Evolutionary conservation across 352 stramenopile genomes (phyloP), one percentile per base, ranked within the genome.

Genomic region (Phytophthora aleatoria): DNA sequence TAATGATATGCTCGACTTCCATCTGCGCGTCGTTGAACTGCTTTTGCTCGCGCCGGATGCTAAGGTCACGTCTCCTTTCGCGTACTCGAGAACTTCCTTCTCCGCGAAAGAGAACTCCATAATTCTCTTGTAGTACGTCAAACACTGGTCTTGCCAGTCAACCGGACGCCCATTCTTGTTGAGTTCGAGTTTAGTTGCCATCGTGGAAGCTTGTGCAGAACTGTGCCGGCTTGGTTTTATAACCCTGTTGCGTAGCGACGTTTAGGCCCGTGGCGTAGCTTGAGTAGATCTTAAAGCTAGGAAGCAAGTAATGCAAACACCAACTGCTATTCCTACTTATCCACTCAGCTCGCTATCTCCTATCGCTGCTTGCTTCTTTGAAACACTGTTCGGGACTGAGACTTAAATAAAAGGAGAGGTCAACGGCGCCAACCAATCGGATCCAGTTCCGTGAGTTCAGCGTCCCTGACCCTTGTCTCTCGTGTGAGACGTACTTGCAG

Each of bases 81-180:
- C 50, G 20, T 55, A 54, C 11, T 50, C 49, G 0, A 53, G 30
- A 2, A 53, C 12, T 5, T 30, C 39, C n/a, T 65, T 53, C 1
- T 51, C 41, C 10, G 8, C 57, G 27, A 65, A 48, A 12, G 41
- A 6, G n/a, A 55, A 6, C 42, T 50, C 13, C 58, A 66, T 60
- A 42, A 61, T 60, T 3, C 45, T 50, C 24, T 66, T 54, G 42
- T 44, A 60, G 58, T 51, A 66, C 42, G 33, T 9, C 58, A 41
- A 66, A 24, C 24, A 55, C 26, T 60, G 58, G 30, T 24, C 42
- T 15, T 55, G 50, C 41, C 50, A 60, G 26, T 50, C 50, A 0
- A 66, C 33, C 1, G 58, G 58, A 1, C 50, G 50, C 3, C 58
- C 50, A 7, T 60, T 55, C 50, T 66, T 60, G 50, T 59, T 66